Evolutionary conservation across 768 basidiomycete genomes (phyloP).

Genomic region (Trichaptum fuscoviolaceum): DNA sequence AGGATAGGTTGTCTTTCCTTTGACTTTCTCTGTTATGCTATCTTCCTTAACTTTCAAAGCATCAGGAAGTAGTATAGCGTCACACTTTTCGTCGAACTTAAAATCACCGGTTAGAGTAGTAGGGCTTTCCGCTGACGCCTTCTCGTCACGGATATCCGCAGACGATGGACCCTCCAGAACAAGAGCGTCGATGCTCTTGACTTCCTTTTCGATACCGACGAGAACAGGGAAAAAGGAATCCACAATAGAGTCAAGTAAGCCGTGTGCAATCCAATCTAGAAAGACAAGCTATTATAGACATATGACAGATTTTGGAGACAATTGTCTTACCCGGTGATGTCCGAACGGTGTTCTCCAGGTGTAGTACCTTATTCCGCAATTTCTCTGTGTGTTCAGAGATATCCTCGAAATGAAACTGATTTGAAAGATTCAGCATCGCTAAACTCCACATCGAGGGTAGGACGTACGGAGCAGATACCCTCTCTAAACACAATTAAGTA

Average conservation of each 20-base stretch:
- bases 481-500: constrained; percentile 87
- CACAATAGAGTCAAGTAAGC: constrained; percentile 87
- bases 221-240: constrained; percentile 89
- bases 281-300: constrained; percentile 4
- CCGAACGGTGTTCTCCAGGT: constrained; percentile 53
- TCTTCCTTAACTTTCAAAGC: background rate
- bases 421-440: constrained; percentile 5
- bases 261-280: constrained; percentile 91
- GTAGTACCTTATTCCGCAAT: constrained; percentile 64
- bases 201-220: constrained; percentile 75
- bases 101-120: background rate
- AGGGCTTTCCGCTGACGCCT: background rate
- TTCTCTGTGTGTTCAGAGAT: constrained; percentile 81
- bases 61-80: background rate
- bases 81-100: background rate
- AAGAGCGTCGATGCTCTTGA: constrained; percentile 68
- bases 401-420: constrained; percentile 86
- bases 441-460: background rate
- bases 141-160: constrained; percentile 6
- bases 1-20: background rate
- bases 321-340: constrained; percentile 63
- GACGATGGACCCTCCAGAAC: constrained; percentile 28
- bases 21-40: background rate
- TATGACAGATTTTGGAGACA: background rate
- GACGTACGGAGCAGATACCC: constrained; percentile 71